These are phyloP conservation scores for Russula abietina DNA, from an alignment of 768 basidiomycete genomes.

Conservation along the genomic window DNA sequence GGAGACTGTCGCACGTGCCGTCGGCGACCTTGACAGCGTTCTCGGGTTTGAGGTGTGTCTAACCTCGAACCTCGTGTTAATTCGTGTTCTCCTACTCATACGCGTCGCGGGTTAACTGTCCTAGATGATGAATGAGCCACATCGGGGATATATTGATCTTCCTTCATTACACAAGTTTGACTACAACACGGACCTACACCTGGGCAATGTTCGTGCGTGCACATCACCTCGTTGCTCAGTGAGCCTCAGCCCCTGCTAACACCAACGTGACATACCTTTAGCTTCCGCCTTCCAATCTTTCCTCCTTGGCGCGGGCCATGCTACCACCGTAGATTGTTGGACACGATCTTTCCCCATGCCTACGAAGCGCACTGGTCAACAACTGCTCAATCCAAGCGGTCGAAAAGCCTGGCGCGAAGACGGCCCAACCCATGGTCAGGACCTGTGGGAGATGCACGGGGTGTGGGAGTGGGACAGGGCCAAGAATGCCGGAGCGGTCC, in stretches of 20 bases:
- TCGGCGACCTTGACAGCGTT: conserved; percentile 73
- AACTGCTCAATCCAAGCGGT: conserved; percentile 53
- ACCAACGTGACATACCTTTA: conserved; percentile 27
- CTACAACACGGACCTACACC: conserved; percentile 92
- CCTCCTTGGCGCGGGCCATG: conserved; percentile 83
- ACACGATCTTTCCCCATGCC: conserved; percentile 86
- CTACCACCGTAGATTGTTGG: conserved; percentile 74
- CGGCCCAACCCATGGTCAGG: conserved; percentile 66
- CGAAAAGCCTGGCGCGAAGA: conserved; percentile 64
- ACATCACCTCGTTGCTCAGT: not conserved
- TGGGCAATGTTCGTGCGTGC: conserved; percentile 66
- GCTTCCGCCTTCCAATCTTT: conserved; percentile 87
- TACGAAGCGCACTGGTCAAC: conserved; percentile 55
- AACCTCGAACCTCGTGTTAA: conserved; percentile 13
- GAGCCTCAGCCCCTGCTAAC: not conserved
- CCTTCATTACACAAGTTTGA: conserved; percentile 80
- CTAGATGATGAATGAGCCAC: conserved; percentile 92
- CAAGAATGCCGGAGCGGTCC: conserved; percentile 61
- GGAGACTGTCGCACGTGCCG: conserved; percentile 53
- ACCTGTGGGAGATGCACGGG: conserved; percentile 87
- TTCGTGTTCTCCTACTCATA: not conserved
- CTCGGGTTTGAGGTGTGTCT: conserved; percentile 80
- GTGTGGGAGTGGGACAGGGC: conserved; percentile 85
- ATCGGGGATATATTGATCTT: conserved; percentile 84
- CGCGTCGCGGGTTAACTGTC: not conserved